Conservation (phyloP, 2,329 filamentous ascomycete species). For the Thielaviopsis ethacetica region DNA sequence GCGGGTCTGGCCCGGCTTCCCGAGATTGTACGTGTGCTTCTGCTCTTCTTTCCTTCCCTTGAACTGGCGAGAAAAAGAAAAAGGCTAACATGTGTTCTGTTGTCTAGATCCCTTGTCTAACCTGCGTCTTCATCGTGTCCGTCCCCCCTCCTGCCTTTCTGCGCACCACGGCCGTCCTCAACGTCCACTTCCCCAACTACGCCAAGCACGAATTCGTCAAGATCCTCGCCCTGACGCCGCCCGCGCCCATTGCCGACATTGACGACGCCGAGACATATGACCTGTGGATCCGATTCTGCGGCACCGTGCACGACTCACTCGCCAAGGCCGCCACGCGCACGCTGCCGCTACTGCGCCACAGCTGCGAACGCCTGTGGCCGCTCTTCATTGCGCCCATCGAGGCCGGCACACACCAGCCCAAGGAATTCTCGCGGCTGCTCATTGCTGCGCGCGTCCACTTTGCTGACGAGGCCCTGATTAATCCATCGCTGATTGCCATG, state of each 20-base stretch:
- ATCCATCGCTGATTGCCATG: slow-evolving; percentile 42
- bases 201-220: slow-evolving; percentile 61
- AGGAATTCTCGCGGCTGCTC: slow-evolving; percentile 73
- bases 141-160: slow-evolving; percentile 54
- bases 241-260: slow-evolving; percentile 31
- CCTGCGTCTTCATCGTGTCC: slow-evolving; percentile 60
- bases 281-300: slow-evolving; percentile 67
- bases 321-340: slow-evolving; percentile 67
- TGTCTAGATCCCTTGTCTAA: slow-evolving; percentile 60
- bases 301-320: slow-evolving; percentile 75
- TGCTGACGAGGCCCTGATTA: slow-evolving; percentile 53
- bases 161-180: slow-evolving; percentile 51
- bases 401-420: slow-evolving; percentile 53
- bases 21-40: slow-evolving; percentile 45
- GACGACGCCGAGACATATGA: slow-evolving; percentile 40
- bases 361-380: slow-evolving; percentile 66
- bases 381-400: slow-evolving; percentile 66
- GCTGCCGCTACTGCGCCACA: slow-evolving; percentile 52
- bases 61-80: not conserved
- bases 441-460: slow-evolving; percentile 53
- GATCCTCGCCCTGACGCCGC: slow-evolving; percentile 48
- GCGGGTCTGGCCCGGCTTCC: slow-evolving; percentile 68
- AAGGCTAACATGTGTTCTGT: slow-evolving; percentile 7
- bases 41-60: not conserved
- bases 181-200: slow-evolving; percentile 75